Conservation (phyloP, 2,329 filamentous ascomycete species). For the Catunica adiposa region DNA sequence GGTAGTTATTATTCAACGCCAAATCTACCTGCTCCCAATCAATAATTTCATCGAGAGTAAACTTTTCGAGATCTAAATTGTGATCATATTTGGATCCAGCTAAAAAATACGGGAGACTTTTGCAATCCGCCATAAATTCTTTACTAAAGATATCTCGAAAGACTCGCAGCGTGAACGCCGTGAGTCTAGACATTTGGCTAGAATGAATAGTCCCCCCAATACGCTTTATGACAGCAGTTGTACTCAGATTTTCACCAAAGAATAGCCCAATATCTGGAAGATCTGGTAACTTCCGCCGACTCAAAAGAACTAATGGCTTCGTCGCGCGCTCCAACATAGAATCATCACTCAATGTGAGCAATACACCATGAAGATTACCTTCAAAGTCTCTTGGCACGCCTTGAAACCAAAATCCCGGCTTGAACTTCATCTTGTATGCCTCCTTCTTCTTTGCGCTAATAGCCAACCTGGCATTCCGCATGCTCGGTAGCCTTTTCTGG, state of each 20-base stretch:
- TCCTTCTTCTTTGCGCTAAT: constrained; percentile 62
- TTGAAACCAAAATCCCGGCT: constrained; percentile 58
- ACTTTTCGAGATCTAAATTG: not conserved
- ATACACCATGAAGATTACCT: constrained; percentile 21
- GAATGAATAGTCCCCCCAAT: constrained; percentile 29
- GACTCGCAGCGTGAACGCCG: constrained; percentile 54
- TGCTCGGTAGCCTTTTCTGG: constrained; percentile 52
- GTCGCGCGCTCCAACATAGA: constrained; percentile 41
- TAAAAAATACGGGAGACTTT: constrained; percentile 68
- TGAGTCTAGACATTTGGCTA: constrained; percentile 33
- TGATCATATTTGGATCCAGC: constrained; percentile 36
- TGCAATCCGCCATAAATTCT: constrained; percentile 45
- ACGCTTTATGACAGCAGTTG: constrained; percentile 35
- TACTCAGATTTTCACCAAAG: constrained; percentile 46
- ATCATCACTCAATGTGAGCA: constrained; percentile 42
- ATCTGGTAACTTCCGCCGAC: constrained; percentile 44
- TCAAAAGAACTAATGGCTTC: constrained; percentile 53
- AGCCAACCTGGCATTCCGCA: constrained; percentile 76
- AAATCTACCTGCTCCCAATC: constrained; percentile 44
- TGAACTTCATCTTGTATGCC: constrained; percentile 61
- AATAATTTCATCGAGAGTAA: constrained; percentile 23
- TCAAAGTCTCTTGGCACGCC: constrained; percentile 23
- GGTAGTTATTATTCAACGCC: constrained; percentile 21
- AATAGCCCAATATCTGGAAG: constrained; percentile 57
- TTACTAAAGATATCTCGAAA: constrained; percentile 87